phyloP scores from a whole-genome alignment of 306 rosid genomes.

The Acacia confusa region DNA sequence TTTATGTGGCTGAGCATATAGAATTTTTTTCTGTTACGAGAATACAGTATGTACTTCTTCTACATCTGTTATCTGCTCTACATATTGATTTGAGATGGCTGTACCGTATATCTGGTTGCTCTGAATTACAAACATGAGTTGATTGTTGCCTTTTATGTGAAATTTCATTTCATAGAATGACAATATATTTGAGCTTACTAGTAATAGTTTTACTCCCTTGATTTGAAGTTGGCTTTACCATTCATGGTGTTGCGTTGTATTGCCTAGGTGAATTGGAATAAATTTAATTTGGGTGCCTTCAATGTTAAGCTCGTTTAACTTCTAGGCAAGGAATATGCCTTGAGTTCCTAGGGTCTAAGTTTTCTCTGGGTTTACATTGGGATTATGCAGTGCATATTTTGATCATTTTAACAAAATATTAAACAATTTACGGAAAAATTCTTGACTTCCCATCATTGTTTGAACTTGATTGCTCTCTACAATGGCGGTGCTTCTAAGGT shows the following conservation, averaged over 20 bases:
- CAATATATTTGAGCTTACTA: background rate
- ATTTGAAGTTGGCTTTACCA: slow-evolving; percentile 3
- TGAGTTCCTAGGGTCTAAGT: background rate
- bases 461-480: background rate
- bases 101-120: background rate
- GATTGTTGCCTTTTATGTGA: background rate
- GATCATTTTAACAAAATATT: background rate
- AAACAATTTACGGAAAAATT: background rate
- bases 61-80: background rate
- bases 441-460: background rate
- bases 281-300: background rate
- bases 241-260: slow-evolving; percentile 7
- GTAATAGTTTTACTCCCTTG: background rate
- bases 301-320: slow-evolving; percentile 13
- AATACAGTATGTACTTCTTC: background rate
- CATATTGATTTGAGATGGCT: slow-evolving; percentile 18
- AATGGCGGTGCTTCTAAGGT: background rate
- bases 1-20: slow-evolving; percentile 1
- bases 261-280: background rate
- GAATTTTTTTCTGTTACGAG: slow-evolving; percentile 4
- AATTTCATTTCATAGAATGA: background rate
- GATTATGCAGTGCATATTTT: background rate
- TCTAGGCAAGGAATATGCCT: background rate
- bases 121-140: background rate
- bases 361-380: background rate